Base-by-base conservation (phyloP, 331 rosid genomes). In the Malus hybrid region DNA sequence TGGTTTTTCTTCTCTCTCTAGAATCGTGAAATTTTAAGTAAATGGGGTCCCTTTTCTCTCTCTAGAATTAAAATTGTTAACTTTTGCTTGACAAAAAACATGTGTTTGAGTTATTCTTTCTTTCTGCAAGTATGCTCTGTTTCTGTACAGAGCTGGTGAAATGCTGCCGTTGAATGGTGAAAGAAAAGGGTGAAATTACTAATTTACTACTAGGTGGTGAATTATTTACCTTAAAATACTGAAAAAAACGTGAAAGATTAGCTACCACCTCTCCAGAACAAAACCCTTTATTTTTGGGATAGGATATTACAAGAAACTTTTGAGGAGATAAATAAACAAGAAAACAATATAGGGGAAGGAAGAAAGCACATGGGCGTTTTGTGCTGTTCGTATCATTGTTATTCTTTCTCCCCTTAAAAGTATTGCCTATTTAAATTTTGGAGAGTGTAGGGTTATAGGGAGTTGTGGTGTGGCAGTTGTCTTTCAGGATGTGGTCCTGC, bases 401-500 rank as follows among this genome's bases (percentile, higher is more conserved):
- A 6, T 65, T 28, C 19, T 15, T 24, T 71, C 64, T 39, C 3
- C 20, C 20, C 9, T n/a, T 48, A 14, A 9, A 71, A 57, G 76
- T 34, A 39, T 78, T 52, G 32, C 5, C 7, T 39, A 33, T 61
- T 72, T 59, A 46, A 4, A 39, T 67, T 28, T 12, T 59, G 27
- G 64, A 55, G 22, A 61, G 69, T 20, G 50, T 44, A 44, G 70
- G 75, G 83, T 78, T 52, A 44, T 24, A 36, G 29, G 65, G 54
- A 29, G 29, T 56, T 65, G 50, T 44, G 48, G 69, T 6, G 76
- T 44, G 64, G 46, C 7, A 74, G 71, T 78, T 6, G 65, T 65
- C 76, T 36, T 64, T 82, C 85, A 66, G 84, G 80, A 77, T 69
- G 88, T 88, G 98, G 96, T 91, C 93, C 97, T 69, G 81, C 59